phyloP scores from a whole-genome alignment of 495 filamentous ascomycete species.

The Coniosporium apollinis region DNA sequence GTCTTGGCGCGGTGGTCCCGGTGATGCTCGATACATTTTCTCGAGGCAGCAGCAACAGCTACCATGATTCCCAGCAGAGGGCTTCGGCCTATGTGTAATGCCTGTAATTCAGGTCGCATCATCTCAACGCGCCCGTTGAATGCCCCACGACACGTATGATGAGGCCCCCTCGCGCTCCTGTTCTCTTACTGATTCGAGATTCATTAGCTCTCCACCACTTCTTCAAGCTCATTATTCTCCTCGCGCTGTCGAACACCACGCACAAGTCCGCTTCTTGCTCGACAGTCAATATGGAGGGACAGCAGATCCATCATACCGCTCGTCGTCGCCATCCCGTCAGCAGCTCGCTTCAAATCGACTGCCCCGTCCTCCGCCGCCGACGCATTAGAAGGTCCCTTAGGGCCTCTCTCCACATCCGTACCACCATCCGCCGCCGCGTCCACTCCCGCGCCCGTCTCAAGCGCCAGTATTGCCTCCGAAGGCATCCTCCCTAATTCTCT shows the following conservation, averaged over 20 bases:
- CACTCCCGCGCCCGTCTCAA: too few relatives aligned
- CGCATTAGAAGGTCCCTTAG: too few relatives aligned
- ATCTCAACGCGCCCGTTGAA: slow-evolving; percentile 3
- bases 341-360: slow-evolving; percentile 8
- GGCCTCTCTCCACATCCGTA: too few relatives aligned
- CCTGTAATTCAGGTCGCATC: slow-evolving; percentile 3
- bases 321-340: neutral
- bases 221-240: neutral
- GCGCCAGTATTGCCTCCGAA: too few relatives aligned
- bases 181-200: neutral
- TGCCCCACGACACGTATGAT: slow-evolving; percentile 9
- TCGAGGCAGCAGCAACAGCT: neutral
- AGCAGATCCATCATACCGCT: neutral
- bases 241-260: neutral
- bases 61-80: slow-evolving; percentile 21
- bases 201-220: slow-evolving; percentile 8
- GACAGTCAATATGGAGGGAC: neutral
- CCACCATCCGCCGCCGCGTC: too few relatives aligned
- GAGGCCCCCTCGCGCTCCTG: neutral
- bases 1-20: neutral
- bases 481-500: too few relatives aligned
- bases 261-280: neutral
- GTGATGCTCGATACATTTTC: neutral
- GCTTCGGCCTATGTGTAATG: slow-evolving; percentile 2
- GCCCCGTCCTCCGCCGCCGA: slow-evolving; percentile 1